Evolutionary conservation across 352 stramenopile genomes (phyloP).

Genomic region (Pythium phragmiticola): DNA sequence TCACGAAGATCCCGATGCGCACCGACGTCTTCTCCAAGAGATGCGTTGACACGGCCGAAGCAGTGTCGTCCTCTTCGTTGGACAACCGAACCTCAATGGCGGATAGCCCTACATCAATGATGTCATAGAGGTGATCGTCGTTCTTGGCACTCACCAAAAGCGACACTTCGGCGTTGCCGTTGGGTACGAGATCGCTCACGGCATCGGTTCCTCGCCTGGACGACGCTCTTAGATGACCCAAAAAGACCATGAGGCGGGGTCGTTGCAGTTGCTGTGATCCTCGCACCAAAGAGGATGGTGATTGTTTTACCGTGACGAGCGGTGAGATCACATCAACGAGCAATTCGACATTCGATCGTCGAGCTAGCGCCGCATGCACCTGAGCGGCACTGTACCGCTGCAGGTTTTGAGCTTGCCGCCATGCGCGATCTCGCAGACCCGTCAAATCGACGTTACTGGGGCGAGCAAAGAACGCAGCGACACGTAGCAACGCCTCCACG

Average conservation of each 20-base stretch:
- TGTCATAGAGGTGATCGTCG: conserved; percentile 60
- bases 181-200: background rate
- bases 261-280: background rate
- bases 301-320: conserved; percentile 70
- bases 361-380: conserved; percentile 60
- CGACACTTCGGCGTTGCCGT: conserved; percentile 1
- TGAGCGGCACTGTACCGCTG: conserved; percentile 78
- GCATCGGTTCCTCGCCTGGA: conserved; percentile 42
- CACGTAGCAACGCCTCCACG: conserved; percentile 65
- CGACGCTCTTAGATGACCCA: conserved; percentile 69
- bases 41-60: conserved; percentile 29
- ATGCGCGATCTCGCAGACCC: conserved; percentile 66
- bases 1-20: conserved; percentile 71
- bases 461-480: conserved; percentile 67
- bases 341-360: conserved; percentile 71
- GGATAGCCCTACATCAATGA: conserved; percentile 73
- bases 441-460: conserved; percentile 77
- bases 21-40: conserved; percentile 77
- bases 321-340: conserved; percentile 80
- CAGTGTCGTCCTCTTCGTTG: conserved; percentile 11
- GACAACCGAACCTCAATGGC: conserved; percentile 74
- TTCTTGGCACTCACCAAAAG: conserved; percentile 6
- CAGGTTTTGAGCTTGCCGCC: conserved; percentile 69
- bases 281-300: conserved; percentile 23
- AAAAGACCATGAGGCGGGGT: conserved; percentile 62